A percentile compares a stretch with the other conserved stretches of the same genome.
Evolutionary conservation across 768 basidiomycete species (phyloP).

Genomic region (Amanita rubescens): DNA sequence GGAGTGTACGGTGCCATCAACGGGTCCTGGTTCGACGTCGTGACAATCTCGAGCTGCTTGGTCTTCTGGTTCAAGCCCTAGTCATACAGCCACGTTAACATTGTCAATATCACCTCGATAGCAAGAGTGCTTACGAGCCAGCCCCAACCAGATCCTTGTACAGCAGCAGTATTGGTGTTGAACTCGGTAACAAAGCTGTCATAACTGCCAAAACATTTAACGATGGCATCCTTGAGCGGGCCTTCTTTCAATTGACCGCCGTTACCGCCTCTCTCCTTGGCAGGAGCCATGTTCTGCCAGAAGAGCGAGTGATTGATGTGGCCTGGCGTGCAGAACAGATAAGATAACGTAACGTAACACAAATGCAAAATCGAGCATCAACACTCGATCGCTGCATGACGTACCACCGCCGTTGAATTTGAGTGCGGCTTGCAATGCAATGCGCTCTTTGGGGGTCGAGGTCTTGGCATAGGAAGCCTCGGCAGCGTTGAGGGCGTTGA

Average conservation of each 20-base stretch:
- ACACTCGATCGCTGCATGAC: constrained; percentile 16
- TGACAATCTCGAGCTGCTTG: constrained; percentile 76
- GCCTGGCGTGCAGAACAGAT: constrained; percentile 30
- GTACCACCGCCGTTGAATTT: constrained; percentile 96
- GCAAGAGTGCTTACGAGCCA: constrained; percentile 68
- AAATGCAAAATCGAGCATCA: not conserved
- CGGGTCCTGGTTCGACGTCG: constrained; percentile 96
- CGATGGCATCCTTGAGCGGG: constrained; percentile 60
- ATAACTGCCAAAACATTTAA: constrained; percentile 55
- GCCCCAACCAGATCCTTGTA: constrained; percentile 95
- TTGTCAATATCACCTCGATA: not conserved
- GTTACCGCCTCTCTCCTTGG: constrained; percentile 38
- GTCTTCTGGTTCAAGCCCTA: constrained; percentile 64
- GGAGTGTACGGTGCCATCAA: constrained; percentile 66
- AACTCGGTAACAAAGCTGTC: constrained; percentile 74
- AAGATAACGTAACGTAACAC: too few relatives aligned
- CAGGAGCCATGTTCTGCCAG: constrained; percentile 88
- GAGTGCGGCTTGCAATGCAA: constrained; percentile 83
- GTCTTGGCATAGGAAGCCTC: constrained; percentile 69
- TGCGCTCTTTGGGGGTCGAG: constrained; percentile 65
- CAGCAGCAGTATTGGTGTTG: constrained; percentile 76
- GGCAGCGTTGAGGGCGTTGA: constrained; percentile 86
- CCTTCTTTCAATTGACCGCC: constrained; percentile 59
- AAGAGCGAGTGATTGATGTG: constrained; percentile 96
- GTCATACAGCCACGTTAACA: not conserved